Base-by-base conservation (phyloP, 1,139 yeast species). In the Yamadazyma blattariae region DNA sequence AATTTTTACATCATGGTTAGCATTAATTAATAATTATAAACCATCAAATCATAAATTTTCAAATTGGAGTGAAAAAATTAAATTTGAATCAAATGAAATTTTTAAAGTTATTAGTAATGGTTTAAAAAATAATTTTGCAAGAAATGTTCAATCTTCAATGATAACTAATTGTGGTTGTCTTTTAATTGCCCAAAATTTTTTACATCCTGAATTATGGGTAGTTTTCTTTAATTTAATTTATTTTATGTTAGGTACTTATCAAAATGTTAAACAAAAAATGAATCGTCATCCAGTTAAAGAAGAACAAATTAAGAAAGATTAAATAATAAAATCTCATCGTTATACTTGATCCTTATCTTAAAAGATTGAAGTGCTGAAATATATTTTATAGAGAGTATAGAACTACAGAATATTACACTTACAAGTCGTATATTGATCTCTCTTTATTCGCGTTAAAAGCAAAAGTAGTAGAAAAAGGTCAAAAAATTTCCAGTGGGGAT, bases 161-260 rank as follows among this genome's bases (percentile, higher is more conserved):
- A 52, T 77, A 29, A 74, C 88, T 7, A 78, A 86, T 24, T 80
- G 85, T 10, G 50, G 78, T 13, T 74, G 83, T 6, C 60, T 85
- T 52, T 64, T 79, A 1, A 47, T 83, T 36, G 95, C 96, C n/a
- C 96, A 88, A 56, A 77, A 70, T 39, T 83, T 74, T 52, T 55
- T 88, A 22, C 74, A 77, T 13, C 88, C 88, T 11, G 80, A 82
- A 45, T 72, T 83, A 32, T 88, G 96, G 96, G 88, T 86, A 7
- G 87, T 87, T 2, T 85, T 85, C 61, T 86, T 86, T 64, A 80
- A 81, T 42, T 53, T 82, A 41, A 80, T 87, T 28, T 85, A 80
- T 49, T 87, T 87, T 51, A 56, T 83, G 26, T 63, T 88, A 44
- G 89, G 92, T 13, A 86, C 95, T 4, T 76, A 77, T 48, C 92